Conservation (phyloP, 768 basidiomycete genomes). For the Rossbeevera mucosa region DNA sequence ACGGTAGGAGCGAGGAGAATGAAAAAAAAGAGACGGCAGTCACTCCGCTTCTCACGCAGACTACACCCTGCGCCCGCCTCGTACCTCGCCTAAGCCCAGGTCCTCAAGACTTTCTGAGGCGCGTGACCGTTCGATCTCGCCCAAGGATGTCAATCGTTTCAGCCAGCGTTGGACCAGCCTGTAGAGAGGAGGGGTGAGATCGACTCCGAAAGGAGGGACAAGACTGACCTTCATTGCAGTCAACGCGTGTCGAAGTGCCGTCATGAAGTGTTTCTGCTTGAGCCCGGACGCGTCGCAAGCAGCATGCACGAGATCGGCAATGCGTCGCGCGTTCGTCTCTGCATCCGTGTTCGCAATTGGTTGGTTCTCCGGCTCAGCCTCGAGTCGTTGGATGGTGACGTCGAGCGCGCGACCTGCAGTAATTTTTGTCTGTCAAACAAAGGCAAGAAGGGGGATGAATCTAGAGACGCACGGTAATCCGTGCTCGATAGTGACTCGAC, state of each 20-base stretch:
- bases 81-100: too few species aligned
- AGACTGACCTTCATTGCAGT: conserved; percentile 76
- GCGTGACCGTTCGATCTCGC: conserved; percentile 15
- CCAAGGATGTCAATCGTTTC: conserved; percentile 39
- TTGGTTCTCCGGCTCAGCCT: background rate
- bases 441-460: background rate
- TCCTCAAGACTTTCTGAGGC: too few species aligned
- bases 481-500: conserved; percentile 36
- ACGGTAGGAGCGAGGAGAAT: too few species aligned
- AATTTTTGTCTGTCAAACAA: too few species aligned
- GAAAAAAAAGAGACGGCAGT: too few species aligned
- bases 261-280: conserved; percentile 59
- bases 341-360: background rate
- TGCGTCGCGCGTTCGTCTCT: background rate
- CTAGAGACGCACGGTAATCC: conserved; percentile 41
- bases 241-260: conserved; percentile 67
- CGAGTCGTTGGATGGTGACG: conserved; percentile 2
- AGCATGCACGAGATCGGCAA: conserved; percentile 38
- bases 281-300: conserved; percentile 38
- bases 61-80: too few species aligned
- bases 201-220: background rate
- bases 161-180: conserved; percentile 43
- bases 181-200: background rate
- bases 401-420: conserved; percentile 10
- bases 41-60: too few species aligned